Conservation (phyloP, 768 basidiomycete genomes). For the Hygrophoropsis aurantiaca region DNA sequence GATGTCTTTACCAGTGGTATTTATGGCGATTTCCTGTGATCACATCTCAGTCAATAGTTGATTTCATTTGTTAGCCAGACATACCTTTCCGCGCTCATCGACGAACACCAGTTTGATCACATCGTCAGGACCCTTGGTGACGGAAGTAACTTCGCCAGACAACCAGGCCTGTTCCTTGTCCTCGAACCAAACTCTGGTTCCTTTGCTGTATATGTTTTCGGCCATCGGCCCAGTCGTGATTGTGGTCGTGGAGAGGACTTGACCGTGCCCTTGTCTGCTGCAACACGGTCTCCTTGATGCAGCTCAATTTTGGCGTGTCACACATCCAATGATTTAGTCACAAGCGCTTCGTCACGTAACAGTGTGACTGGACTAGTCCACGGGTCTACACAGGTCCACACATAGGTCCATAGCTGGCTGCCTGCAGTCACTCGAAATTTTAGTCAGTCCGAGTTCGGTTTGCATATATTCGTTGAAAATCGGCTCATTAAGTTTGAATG, state of each 20-base stretch:
- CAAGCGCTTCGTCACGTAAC: no score
- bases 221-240: slow-evolving; percentile 53
- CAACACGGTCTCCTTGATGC: no score
- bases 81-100: slow-evolving; percentile 91
- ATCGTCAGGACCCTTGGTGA: slow-evolving; percentile 66
- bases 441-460: neutral
- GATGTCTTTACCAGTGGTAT: slow-evolving; percentile 78
- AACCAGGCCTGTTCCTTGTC: slow-evolving; percentile 96
- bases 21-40: slow-evolving; percentile 71
- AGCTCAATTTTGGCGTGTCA: no score
- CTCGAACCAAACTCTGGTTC: slow-evolving; percentile 88
- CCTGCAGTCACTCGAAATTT: no score
- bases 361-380: no score
- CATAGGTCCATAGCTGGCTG: no score
- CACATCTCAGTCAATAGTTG: neutral
- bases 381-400: no score
- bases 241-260: no score
- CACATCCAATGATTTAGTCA: no score
- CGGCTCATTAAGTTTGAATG: no score
- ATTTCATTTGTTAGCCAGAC: slow-evolving; percentile 8
- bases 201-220: slow-evolving; percentile 90
- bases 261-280: no score
- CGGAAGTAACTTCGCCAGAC: slow-evolving; percentile 77
- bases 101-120: slow-evolving; percentile 79
- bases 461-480: no score